Base-by-base conservation (phyloP, 345 rosid species). In the Brassica cretica region DNA sequence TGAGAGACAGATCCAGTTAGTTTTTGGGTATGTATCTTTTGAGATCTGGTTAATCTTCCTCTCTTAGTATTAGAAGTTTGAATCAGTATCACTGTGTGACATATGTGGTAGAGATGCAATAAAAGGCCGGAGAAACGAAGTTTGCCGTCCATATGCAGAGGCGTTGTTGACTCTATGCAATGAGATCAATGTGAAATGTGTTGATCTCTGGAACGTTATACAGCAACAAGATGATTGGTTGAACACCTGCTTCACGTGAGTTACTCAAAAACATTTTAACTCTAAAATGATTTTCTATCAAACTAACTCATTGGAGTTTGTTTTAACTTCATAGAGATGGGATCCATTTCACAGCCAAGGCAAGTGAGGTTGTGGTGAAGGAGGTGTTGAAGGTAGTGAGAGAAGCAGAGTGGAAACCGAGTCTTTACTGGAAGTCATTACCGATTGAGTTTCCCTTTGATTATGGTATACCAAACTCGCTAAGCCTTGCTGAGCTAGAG, bases 401-500 rank as follows among this genome's bases (percentile, higher is more conserved):
- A 70, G 94, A 86, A 74, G 89, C 94, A 5, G 84, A 87, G 11
- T 94, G 96, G 98, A 80, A 87, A 63, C 98, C 97, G 2, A 87
- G 88, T 74, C 87, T 92, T 21, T 35, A 86, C 46, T 88, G 94
- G 92, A 84, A 78, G 70, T 74, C 83, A 0, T 78, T 94, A 81
- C 85, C 89, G 0, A 5, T 76, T 5, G 97, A 94, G 70, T 94
- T 89, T 33, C 70, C 78, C 0, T 88, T 87, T 61, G 81, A 83
- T 67, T 86, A 85, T 2, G 76, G 76, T 64, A 24, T 30, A 60
- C 70, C 83, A 69, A 78, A 74, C 72, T 29, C 62, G 1, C 0
- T 39, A 2, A 64, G 32, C 44, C 63, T 80, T 19, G 3, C 11
- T 75, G 83, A 75, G 41, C 41, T 25, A 9, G 79, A 80, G 62